Evolutionary conservation across 1,284 basidiomycete species (phyloP), one percentile per base, ranked within the genome.

Genomic region (Ganoderma lingzhi): DNA sequence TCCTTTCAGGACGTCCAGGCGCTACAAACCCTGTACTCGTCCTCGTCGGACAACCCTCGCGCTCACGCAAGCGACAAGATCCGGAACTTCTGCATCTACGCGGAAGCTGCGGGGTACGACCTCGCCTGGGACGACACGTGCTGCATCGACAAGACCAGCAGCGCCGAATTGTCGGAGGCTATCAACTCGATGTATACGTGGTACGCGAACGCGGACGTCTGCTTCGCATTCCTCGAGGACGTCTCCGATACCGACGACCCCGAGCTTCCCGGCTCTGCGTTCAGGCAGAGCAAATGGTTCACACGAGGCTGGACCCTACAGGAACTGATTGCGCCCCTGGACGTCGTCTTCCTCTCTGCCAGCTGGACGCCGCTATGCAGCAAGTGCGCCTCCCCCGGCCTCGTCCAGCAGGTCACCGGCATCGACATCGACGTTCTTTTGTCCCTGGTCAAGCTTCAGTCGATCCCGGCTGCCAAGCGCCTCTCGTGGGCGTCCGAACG

Each of bases 121-220:
- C 51, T 55, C 42, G 53, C 51, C 9, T 67, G 66, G 66, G 51
- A 56, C 55, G 66, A 67, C 32, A 67, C 66, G 3, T 67, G 66
- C 62, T 67, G 62, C 55, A 67, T 67, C 55, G 66, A 67, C 66
- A 67, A 67, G 66, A 39, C 66, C 23, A 67, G 66, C 55, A 62
- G 62, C 42, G 53, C 66, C 28, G 66, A 67, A 42, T 32, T 67
- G 30, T 66, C 65, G 3, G 65, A 66, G 28, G 65, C 65, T 0
- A 66, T 66, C 58, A 66, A 66, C 64, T 66, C 64, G 23, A 66
- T 66, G 64, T 66, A 42, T 59, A 14, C 53, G 44, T 66, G 48
- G 45, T 66, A 66, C 48, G 59, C 65, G 12, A 45, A 55, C 17
- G 65, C 65, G 39, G 60, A 62, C 39, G 65, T 62, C 32, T 67